Evolutionary conservation across 1,284 basidiomycete species (phyloP), one percentile per base, ranked within the genome.

Genomic region (Polyporus tsugae): DNA sequence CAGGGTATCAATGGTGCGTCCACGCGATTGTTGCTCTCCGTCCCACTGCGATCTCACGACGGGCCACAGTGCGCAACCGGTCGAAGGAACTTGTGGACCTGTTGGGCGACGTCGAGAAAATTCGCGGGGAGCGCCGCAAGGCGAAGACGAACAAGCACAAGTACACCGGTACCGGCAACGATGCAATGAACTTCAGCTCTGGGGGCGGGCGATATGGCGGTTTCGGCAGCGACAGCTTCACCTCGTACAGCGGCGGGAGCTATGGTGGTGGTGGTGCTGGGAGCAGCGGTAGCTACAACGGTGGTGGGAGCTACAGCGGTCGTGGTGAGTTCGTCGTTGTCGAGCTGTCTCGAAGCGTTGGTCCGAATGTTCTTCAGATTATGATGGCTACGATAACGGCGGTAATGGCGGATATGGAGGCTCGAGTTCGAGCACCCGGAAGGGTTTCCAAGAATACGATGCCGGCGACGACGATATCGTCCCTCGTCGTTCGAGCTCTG

Each of bases 141-240:
- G 98, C 97, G 35, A 97, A 97, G 77, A 77, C 84, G n/a, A 98
- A 98, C 83, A 93, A 92, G 75, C 89, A 86, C 84, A 99, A 99
- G 82, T 99, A 98, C 80, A 87, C 84, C 53, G 97, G 97, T 33
- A 88, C 88, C 1, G 95, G 96, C 1, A 97, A 91, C 74, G 95
- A 96, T 71, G 87, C 91, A 29, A 82, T 88, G 79, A 86, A 86
- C 69, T 92, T 91, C 66, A 75, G 80, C 22, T 85, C 86, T n/a
- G 86, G 86, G 42, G 81, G 85, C 17, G 74, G 87, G 62, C 83
- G 93, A 49, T 96, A 93, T 76, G 94, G 94, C 42, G 95, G 95
- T 1, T 96, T 96, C 68, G 93, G 95, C 1, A 91, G 83, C 73
- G 94, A 96, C 62, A 85, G 82, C 70, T 75, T 85, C 59, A 80